phyloP scores from a whole-genome alignment of 176 grass and related monocot species.

The Zoysia japonica region DNA sequence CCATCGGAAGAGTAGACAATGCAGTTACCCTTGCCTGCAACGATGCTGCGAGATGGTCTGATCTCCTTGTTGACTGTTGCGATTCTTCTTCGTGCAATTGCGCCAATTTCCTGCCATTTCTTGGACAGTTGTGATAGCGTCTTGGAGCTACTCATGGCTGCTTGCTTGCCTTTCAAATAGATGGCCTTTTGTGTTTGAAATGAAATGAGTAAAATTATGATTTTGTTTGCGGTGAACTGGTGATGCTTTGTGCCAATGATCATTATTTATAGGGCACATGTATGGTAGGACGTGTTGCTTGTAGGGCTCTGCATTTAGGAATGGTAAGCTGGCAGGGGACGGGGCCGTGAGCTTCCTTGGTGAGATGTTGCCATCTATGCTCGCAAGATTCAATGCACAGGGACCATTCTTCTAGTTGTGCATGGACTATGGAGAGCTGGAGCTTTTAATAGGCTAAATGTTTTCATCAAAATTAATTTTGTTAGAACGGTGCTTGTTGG shows the following conservation, averaged over 20 bases:
- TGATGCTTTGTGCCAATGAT: constrained; percentile 26
- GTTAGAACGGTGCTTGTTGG: neutral
- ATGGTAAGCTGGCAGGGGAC: constrained; percentile 42
- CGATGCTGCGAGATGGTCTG: constrained; percentile 34
- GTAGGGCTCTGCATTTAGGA: constrained; percentile 17
- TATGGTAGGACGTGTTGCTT: constrained; percentile 17
- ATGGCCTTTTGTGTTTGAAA: constrained; percentile 12
- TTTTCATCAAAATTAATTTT: neutral
- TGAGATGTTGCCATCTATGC: constrained; percentile 40
- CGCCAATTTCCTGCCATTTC: constrained; percentile 68
- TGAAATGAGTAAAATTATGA: constrained; percentile 21
- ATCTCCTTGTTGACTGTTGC: constrained; percentile 33
- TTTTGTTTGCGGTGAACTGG: constrained; percentile 21
- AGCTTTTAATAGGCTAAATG: neutral
- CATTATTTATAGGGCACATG: constrained; percentile 37
- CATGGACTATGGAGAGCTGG: neutral
- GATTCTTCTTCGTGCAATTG: constrained; percentile 54
- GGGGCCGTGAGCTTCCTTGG: constrained; percentile 33
- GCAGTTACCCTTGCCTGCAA: constrained; percentile 62
- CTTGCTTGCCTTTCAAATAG: constrained; percentile 10
- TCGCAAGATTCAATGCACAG: constrained; percentile 19
- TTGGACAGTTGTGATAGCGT: constrained; percentile 63
- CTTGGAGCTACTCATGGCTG: constrained; percentile 55
- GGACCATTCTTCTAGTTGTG: constrained; percentile 21
- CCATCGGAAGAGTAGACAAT: constrained; percentile 43